Conservation (phyloP, 2,329 filamentous ascomycete genomes). For the Aschersonia sp. region DNA sequence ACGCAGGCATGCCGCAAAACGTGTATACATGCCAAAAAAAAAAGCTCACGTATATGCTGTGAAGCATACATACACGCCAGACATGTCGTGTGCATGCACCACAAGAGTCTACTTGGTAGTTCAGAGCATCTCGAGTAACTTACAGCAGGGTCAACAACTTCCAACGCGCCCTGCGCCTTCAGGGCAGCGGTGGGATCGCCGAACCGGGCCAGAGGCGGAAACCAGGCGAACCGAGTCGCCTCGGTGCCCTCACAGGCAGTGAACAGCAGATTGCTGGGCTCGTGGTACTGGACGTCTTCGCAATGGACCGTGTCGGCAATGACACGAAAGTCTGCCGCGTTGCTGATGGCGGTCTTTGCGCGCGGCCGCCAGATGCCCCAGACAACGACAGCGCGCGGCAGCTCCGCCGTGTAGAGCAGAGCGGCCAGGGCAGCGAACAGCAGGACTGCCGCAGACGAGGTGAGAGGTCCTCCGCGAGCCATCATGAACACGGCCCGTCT, state of each 20-base stretch:
- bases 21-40: too few relatives aligned
- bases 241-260: constrained; percentile 37
- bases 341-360: constrained; percentile 7
- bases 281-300: constrained; percentile 45
- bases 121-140: constrained; percentile 5
- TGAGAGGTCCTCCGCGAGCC: not conserved
- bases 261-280: constrained; percentile 32
- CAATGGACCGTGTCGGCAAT: constrained; percentile 40
- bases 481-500: not conserved
- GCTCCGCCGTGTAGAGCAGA: constrained; percentile 2
- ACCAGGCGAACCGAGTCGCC: constrained; percentile 31
- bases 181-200: constrained; percentile 20
- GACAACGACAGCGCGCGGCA: constrained; percentile 5
- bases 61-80: too few relatives aligned
- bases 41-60: too few relatives aligned
- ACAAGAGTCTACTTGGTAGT: not conserved
- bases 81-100: too few relatives aligned
- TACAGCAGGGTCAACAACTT: constrained; percentile 39
- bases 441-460: not conserved
- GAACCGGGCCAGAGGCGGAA: constrained; percentile 30
- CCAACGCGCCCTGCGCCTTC: constrained; percentile 27
- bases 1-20: not conserved
- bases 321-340: constrained; percentile 16
- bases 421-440: constrained; percentile 1
- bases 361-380: constrained; percentile 14